Percentiles rank a stretch among this genome's conserved stretches.
These are phyloP conservation scores for Zygoascus meyerae DNA, from an alignment of 1,139 yeast genomes.

Conservation along the genomic window DNA sequence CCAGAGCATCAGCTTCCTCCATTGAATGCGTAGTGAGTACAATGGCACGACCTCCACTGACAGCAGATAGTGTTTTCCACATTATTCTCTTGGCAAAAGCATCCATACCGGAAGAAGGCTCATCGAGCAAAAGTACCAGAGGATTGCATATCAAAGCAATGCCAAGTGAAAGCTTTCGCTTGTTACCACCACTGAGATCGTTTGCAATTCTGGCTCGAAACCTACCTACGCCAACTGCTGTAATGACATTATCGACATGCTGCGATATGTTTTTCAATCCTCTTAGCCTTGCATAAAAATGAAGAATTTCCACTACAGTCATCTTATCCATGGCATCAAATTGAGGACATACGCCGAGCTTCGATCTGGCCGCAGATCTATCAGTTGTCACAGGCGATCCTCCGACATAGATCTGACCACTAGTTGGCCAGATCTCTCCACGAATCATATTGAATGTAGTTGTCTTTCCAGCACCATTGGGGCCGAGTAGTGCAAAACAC, in stretches of 20 bases:
- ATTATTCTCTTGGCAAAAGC: slow-evolving; percentile 47
- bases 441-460: slow-evolving; percentile 68
- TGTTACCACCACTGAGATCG: slow-evolving; percentile 91
- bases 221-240: slow-evolving; percentile 34
- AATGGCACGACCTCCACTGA: slow-evolving; percentile 32
- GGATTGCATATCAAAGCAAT: slow-evolving; percentile 96
- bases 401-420: slow-evolving; percentile 31
- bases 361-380: slow-evolving; percentile 30
- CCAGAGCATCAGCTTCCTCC: slow-evolving; percentile 39
- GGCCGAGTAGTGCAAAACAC: slow-evolving; percentile 57
- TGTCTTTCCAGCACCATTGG: slow-evolving; percentile 98
- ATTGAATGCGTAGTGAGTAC: slow-evolving; percentile 37
- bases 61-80: slow-evolving; percentile 34
- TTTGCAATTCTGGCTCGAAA: slow-evolving; percentile 32
- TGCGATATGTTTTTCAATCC: slow-evolving; percentile 71
- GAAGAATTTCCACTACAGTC: slow-evolving; percentile 32
- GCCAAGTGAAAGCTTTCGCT: slow-evolving; percentile 93
- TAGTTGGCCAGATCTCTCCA: slow-evolving; percentile 38
- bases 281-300: slow-evolving; percentile 32
- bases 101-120: slow-evolving; percentile 89
- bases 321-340: slow-evolving; percentile 37
- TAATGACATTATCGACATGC: slow-evolving; percentile 63
- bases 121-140: slow-evolving; percentile 83
- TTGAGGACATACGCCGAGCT: slow-evolving; percentile 37
- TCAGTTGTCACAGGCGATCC: slow-evolving; percentile 28